Conservation (phyloP, 371 early-diverging fungal species). For the Mucor circinelloides region DNA sequence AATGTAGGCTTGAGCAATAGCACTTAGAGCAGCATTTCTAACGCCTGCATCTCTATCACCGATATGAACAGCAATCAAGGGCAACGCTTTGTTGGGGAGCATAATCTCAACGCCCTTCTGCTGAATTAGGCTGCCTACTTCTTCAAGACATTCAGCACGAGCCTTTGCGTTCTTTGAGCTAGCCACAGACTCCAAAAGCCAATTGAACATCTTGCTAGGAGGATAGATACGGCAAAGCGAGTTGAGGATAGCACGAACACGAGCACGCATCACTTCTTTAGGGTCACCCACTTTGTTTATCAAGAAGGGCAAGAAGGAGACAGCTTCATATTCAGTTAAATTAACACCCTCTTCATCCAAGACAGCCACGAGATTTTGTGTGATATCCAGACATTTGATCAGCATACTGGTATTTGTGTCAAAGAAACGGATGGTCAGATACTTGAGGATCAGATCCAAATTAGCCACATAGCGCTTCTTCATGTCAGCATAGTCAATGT, state of each 20-base stretch:
- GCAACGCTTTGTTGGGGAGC: slow-evolving; percentile 68
- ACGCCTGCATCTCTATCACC: slow-evolving; percentile 84
- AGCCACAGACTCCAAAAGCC: slow-evolving; percentile 69
- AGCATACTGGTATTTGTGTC: slow-evolving; percentile 88
- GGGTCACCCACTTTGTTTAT: slow-evolving; percentile 80
- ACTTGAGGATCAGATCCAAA: slow-evolving; percentile 81
- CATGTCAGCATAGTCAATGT: slow-evolving; percentile 53
- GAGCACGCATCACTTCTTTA: slow-evolving; percentile 78
- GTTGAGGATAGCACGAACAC: slow-evolving; percentile 69
- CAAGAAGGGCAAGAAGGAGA: slow-evolving; percentile 77
- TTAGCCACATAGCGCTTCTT: slow-evolving; percentile 62
- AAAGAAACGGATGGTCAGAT: slow-evolving; percentile 82
- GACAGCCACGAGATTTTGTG: slow-evolving; percentile 68
- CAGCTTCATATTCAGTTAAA: slow-evolving; percentile 81
- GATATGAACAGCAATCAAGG: slow-evolving; percentile 74
- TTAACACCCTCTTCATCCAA: slow-evolving; percentile 64
- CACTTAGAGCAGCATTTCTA: slow-evolving; percentile 75
- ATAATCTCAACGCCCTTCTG: slow-evolving; percentile 75
- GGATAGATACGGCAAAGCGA: slow-evolving; percentile 74
- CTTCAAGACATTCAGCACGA: slow-evolving; percentile 84
- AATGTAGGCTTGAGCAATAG: slow-evolving; percentile 73
- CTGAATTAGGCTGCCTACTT: slow-evolving; percentile 73
- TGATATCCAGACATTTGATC: slow-evolving; percentile 77
- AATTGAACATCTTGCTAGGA: slow-evolving; percentile 74
- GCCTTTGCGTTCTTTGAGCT: slow-evolving; percentile 81